phyloP scores from a whole-genome alignment of 2,329 filamentous ascomycete genomes.

The Fusarium tuaranense region DNA sequence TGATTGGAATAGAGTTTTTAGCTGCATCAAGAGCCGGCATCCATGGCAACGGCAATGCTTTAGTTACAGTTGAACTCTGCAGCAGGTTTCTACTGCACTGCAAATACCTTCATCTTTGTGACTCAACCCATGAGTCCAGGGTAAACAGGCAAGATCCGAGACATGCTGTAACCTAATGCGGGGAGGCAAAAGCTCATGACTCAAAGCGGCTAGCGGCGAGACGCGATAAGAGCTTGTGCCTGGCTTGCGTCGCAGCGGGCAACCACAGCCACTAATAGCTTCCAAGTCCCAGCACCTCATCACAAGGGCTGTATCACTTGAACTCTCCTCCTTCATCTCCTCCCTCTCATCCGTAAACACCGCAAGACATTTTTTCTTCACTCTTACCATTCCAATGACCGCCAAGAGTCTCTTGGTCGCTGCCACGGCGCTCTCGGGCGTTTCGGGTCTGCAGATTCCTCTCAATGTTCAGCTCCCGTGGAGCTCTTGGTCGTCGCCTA shows the following conservation, averaged over 20 bases:
- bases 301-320: constrained; percentile 37
- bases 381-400: constrained; percentile 27
- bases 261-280: constrained; percentile 21
- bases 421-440: constrained; percentile 43
- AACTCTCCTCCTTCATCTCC: constrained; percentile 23
- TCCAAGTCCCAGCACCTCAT: constrained; percentile 26
- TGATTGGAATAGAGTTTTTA: not conserved
- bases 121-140: not conserved
- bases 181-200: not conserved
- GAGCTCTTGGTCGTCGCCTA: constrained; percentile 27
- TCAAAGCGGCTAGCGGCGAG: constrained; percentile 22
- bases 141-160: not conserved
- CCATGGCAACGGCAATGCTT: not conserved
- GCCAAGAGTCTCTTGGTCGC: constrained; percentile 44
- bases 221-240: constrained; percentile 37
- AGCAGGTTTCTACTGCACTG: not conserved
- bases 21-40: not conserved
- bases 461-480: constrained; percentile 36
- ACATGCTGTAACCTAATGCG: not conserved
- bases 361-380: not conserved
- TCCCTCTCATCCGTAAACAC: not conserved
- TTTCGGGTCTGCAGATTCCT: constrained; percentile 43
- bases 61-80: not conserved
- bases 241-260: constrained; percentile 26
- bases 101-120: not conserved